Evolutionary conservation across 257 asterid species (phyloP).

Genomic region (Solanum megistacrolobum): DNA sequence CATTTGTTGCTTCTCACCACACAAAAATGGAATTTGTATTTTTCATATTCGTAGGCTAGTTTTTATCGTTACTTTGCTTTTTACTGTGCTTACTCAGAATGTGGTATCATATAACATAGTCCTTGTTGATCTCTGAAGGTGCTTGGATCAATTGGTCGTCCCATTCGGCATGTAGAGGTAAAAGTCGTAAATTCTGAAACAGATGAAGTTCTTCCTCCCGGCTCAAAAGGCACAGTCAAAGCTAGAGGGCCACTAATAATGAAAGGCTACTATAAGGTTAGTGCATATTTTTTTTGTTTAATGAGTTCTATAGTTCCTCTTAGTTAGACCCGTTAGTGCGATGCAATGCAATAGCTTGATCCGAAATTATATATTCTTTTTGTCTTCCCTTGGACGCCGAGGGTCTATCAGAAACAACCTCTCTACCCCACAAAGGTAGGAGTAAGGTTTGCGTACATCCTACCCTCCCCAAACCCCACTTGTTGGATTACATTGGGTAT

Average conservation of each 20-base stretch:
- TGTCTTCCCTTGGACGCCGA: neutral
- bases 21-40: neutral
- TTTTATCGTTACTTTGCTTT: neutral
- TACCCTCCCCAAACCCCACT: neutral
- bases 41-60: neutral
- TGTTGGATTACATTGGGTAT: neutral
- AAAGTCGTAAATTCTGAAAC: slow-evolving; percentile 75
- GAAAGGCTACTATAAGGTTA: slow-evolving; percentile 89
- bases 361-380: neutral
- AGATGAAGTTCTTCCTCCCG: slow-evolving; percentile 45
- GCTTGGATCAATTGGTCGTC: slow-evolving; percentile 84
- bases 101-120: slow-evolving; percentile 11
- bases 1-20: neutral
- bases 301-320: neutral
- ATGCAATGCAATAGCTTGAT: neutral
- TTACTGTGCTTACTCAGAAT: neutral
- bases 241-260: slow-evolving; percentile 85
- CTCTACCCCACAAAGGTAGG: neutral
- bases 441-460: neutral
- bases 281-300: neutral
- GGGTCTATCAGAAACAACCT: neutral
- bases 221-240: slow-evolving; percentile 77
- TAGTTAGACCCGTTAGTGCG: neutral
- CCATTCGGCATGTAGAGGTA: slow-evolving; percentile 60
- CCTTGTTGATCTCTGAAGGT: slow-evolving; percentile 43